Percentiles rank a stretch among this genome's conserved stretches.
Conservation (phyloP, 1,284 basidiomycete genomes). For the Jaminaea rosea region DNA sequence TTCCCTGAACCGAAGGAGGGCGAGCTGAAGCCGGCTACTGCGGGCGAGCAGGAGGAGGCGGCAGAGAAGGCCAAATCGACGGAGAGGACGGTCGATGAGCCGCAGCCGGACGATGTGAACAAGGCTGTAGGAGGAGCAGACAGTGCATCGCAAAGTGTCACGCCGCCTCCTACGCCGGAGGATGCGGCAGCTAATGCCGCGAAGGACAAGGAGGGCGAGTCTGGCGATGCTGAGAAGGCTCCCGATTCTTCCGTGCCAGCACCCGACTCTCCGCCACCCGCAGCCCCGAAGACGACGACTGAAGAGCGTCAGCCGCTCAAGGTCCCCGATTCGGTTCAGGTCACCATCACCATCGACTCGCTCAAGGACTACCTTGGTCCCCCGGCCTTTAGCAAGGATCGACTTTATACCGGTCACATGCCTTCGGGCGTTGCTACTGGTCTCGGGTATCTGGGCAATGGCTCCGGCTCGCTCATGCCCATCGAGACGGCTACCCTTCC, state of each 20-base stretch:
- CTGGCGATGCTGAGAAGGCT: neutral
- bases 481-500: constrained; percentile 58
- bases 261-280: constrained; percentile 21
- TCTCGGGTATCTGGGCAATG: constrained; percentile 89
- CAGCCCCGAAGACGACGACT: constrained; percentile 58
- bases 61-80: too few species aligned
- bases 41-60: too few species aligned
- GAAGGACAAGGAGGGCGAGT: neutral
- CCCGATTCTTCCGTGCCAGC: constrained; percentile 9
- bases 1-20: constrained; percentile 62
- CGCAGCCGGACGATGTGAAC: constrained; percentile 2
- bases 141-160: constrained; percentile 45
- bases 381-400: constrained; percentile 86
- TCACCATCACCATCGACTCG: constrained; percentile 75
- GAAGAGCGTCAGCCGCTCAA: constrained; percentile 68
- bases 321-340: constrained; percentile 69
- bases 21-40: constrained; percentile 25
- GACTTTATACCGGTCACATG: constrained; percentile 69
- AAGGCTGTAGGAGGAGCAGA: constrained; percentile 16
- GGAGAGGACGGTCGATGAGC: too few species aligned
- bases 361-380: constrained; percentile 94
- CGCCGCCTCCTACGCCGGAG: constrained; percentile 16
- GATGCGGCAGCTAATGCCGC: constrained; percentile 13
- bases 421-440: constrained; percentile 91
- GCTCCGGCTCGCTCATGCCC: constrained; percentile 91